Conservation (phyloP, 192 early-diverging fungal genomes). For the Linnemannia exigua region DNA sequence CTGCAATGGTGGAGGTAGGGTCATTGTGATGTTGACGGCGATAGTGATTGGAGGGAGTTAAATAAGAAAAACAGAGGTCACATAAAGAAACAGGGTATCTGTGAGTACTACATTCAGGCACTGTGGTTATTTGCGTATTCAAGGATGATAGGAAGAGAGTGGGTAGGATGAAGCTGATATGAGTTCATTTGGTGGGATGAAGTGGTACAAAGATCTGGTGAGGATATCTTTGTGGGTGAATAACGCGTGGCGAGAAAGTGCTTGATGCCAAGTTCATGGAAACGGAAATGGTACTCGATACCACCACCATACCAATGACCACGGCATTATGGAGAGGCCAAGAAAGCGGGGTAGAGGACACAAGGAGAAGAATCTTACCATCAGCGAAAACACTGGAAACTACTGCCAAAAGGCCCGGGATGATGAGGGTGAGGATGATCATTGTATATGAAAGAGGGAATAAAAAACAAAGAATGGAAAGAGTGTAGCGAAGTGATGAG, state of each 20-base stretch:
- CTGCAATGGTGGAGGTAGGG: neutral
- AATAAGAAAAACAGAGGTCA: neutral
- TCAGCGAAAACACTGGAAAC: slow-evolving; percentile 19
- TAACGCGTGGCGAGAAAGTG: neutral
- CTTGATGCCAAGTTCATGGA: neutral
- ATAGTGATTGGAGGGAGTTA: neutral
- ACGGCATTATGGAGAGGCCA: neutral
- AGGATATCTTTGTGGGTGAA: no score
- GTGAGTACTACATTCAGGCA: neutral
- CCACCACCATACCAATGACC: neutral
- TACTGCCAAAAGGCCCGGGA: slow-evolving; percentile 1
- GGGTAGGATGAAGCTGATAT: neutral
- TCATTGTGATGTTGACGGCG: neutral
- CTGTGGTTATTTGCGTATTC: neutral
- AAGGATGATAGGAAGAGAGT: neutral
- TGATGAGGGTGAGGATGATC: slow-evolving; percentile 7
- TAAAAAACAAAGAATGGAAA: neutral
- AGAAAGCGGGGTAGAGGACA: neutral
- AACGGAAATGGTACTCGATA: neutral
- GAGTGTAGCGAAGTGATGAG: neutral
- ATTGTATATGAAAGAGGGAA: neutral
- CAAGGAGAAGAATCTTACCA: neutral
- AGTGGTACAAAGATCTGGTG: no score
- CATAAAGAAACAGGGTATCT: neutral
- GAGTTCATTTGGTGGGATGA: no score